Percentiles rank a stretch among this genome's conserved stretches.
phyloP scores from a whole-genome alignment of 176 grass and related monocot species.

The Raddia guianensis region DNA sequence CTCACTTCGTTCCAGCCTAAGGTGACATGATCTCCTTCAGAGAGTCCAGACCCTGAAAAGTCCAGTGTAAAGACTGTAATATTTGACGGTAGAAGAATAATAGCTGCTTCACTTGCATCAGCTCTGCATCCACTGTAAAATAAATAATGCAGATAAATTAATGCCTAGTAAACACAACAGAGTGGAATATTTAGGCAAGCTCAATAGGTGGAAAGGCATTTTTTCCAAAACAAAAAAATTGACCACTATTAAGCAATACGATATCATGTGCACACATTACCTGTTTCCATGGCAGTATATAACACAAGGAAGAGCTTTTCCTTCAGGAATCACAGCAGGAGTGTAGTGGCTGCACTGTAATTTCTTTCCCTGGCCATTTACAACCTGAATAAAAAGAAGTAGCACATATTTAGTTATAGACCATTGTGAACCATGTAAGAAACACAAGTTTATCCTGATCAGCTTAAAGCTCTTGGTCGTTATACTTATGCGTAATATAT shows the following conservation, averaged over 20 bases:
- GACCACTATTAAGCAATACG: not conserved
- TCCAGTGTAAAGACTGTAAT: constrained; percentile 98
- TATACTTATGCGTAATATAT: constrained; percentile 27
- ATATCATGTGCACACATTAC: constrained; percentile 32
- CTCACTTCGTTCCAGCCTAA: constrained; percentile 99
- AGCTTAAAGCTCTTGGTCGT: not conserved
- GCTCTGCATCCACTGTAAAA: constrained; percentile 99
- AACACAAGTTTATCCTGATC: constrained; percentile 5
- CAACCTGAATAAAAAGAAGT: constrained; percentile 55
- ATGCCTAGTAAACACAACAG: constrained; percentile 21
- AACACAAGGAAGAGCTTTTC: constrained; percentile 91
- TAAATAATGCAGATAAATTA: constrained; percentile 59
- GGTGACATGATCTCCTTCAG: constrained; percentile 99
- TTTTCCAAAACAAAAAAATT: constrained; percentile 19
- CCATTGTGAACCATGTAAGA: not conserved
- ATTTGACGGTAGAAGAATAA: constrained; percentile 97
- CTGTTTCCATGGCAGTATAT: constrained; percentile 99
- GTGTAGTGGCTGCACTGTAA: constrained; percentile 93
- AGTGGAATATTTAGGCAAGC: constrained; percentile 23
- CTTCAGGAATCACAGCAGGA: constrained; percentile 80
- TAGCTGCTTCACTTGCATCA: constrained; percentile 98
- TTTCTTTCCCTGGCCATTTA: constrained; percentile 92
- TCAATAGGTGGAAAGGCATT: constrained; percentile 18
- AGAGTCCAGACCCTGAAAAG: constrained; percentile 99
- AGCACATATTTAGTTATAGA: constrained; percentile 27